These are phyloP conservation scores for Marvania coccoides DNA, from an alignment of 139 green algal genomes.

Conservation along the genomic window DNA sequence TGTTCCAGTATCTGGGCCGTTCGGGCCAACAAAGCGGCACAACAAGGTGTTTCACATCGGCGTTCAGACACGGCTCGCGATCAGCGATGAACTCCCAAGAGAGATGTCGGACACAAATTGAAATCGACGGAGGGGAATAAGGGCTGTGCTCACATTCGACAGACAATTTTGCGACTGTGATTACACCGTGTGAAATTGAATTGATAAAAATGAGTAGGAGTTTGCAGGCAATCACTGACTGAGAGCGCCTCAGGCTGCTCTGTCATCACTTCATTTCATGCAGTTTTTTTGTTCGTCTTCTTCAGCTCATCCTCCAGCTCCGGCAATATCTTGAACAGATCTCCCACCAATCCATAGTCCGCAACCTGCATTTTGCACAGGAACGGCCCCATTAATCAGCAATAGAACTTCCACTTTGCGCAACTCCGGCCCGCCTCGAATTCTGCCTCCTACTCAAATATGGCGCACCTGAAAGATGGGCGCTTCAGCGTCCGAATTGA, in stretches of 20 bases:
- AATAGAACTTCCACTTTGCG: not conserved
- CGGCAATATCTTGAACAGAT: conserved; percentile 77
- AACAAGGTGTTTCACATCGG: no score
- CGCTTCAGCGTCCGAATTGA: conserved; percentile 84
- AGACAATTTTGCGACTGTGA: no score
- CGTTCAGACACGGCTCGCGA: no score
- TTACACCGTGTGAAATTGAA: no score
- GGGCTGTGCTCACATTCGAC: no score
- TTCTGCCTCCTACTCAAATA: not conserved
- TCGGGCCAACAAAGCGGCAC: no score
- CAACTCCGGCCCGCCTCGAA: not conserved
- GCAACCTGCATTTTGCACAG: conserved; percentile 46
- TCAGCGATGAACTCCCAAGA: no score
- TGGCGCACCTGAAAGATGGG: conserved; percentile 72
- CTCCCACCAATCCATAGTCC: conserved; percentile 80
- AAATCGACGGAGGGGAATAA: no score
- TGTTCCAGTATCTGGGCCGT: no score
- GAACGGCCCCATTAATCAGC: not conserved
- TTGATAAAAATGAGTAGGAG: no score
- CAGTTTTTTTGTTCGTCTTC: conserved; percentile 24
- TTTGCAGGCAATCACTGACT: no score
- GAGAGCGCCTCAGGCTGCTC: not conserved
- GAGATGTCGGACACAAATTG: no score
- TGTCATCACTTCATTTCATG: not conserved
- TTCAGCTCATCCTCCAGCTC: conserved; percentile 56